Percentiles rank a stretch among this genome's conserved stretches.
These are phyloP conservation scores for Kluyveromyces sp. DNA, from an alignment of 1,139 yeast genomes.

Conservation along the genomic window DNA sequence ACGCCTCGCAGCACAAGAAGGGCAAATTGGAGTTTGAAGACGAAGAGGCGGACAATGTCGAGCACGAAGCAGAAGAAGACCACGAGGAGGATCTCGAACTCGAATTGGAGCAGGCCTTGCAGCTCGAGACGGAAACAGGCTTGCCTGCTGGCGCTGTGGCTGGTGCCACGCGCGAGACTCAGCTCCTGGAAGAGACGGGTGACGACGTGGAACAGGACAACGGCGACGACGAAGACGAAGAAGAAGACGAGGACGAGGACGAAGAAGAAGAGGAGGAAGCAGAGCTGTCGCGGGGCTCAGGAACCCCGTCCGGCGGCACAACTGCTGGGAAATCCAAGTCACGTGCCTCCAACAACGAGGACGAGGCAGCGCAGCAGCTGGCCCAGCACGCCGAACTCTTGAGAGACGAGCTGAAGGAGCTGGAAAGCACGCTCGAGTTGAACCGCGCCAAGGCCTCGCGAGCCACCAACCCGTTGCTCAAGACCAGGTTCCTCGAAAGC, in stretches of 20 bases:
- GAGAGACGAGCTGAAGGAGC: constrained; percentile 78
- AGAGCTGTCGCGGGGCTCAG: constrained; percentile 45
- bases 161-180: constrained; percentile 30
- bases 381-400: constrained; percentile 69
- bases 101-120: constrained; percentile 36
- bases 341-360: constrained; percentile 9
- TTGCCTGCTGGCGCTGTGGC: constrained; percentile 28
- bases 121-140: constrained; percentile 17
- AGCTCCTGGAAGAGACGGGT: constrained; percentile 28
- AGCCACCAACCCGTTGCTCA: constrained; percentile 82
- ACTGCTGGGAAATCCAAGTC: background rate
- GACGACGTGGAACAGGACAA: constrained; percentile 35
- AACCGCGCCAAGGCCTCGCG: constrained; percentile 68
- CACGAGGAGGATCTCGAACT: constrained; percentile 36
- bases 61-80: constrained; percentile 6
- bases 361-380: constrained; percentile 30
- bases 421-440: constrained; percentile 70
- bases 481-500: constrained; percentile 78
- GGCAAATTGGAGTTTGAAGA: background rate
- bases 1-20: constrained; percentile 8
- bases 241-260: constrained; percentile 46
- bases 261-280: constrained; percentile 51
- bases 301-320: constrained; percentile 10
- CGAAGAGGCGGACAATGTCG: background rate
- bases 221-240: constrained; percentile 46